These are phyloP conservation scores for Cylindricascospora bacillispora DNA, from an alignment of 1,139 yeast species.

Conservation along the genomic window DNA sequence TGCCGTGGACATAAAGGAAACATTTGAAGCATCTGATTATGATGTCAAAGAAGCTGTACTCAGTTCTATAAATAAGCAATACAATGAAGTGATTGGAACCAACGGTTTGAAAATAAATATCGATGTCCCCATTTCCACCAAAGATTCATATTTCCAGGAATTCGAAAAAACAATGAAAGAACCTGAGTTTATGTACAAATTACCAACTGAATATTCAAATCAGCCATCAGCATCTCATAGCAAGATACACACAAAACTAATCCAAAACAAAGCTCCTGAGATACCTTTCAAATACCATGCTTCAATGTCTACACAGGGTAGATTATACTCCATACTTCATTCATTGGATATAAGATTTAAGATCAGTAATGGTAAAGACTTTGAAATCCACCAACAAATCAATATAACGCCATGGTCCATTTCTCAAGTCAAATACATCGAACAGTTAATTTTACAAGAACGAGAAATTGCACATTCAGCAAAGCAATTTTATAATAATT, in stretches of 20 bases:
- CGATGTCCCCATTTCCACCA: slow-evolving; percentile 18
- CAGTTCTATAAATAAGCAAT: slow-evolving; percentile 17
- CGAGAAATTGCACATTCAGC: slow-evolving; percentile 34
- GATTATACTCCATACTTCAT: slow-evolving; percentile 40
- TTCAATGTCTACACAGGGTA: slow-evolving; percentile 37
- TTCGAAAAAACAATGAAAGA: slow-evolving; percentile 22
- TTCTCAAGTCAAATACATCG: slow-evolving; percentile 32
- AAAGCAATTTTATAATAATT: slow-evolving; percentile 20
- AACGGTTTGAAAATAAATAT: slow-evolving; percentile 16
- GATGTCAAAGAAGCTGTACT: slow-evolving; percentile 23
- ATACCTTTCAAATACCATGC: slow-evolving; percentile 28
- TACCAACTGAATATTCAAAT: no score
- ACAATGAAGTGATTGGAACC: slow-evolving; percentile 18
- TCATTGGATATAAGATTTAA: slow-evolving; percentile 39
- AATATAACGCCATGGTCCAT: slow-evolving; percentile 42
- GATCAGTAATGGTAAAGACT: slow-evolving; percentile 36
- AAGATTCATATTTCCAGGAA: slow-evolving; percentile 17
- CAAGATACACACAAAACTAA: slow-evolving; percentile 9
- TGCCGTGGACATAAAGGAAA: slow-evolving; percentile 39
- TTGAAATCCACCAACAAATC: slow-evolving; percentile 39
- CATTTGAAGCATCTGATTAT: slow-evolving; percentile 28
- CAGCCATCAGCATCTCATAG: slow-evolving; percentile 4
- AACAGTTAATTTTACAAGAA: slow-evolving; percentile 41
- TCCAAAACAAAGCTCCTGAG: slow-evolving; percentile 15
- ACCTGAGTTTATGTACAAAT: slow-evolving; percentile 21